Conservation (phyloP, 495 filamentous ascomycete species). For the Rhypophila decipiens region DNA sequence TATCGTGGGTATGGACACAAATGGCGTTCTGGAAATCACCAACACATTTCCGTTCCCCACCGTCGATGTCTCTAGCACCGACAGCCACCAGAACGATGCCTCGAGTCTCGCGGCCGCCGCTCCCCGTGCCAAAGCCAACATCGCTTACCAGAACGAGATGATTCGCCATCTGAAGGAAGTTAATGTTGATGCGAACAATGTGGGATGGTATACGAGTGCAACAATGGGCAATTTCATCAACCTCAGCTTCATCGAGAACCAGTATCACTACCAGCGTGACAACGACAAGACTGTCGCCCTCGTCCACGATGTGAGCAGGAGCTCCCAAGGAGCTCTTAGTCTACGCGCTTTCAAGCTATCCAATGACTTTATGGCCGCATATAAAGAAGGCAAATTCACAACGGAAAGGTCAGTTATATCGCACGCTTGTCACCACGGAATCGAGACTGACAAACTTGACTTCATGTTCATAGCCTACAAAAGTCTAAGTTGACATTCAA, state of each 20-base stretch:
- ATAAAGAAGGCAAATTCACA: constrained; percentile 94
- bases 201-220: constrained; percentile 97
- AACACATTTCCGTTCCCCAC: constrained; percentile 94
- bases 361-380: constrained; percentile 80
- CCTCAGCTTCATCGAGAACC: constrained; percentile 93
- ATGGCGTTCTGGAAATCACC: constrained; percentile 78
- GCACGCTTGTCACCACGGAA: too few relatives aligned
- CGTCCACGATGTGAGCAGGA: constrained; percentile 91
- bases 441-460: neutral
- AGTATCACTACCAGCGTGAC: constrained; percentile 92
- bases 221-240: constrained; percentile 99
- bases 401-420: constrained; percentile 68
- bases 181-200: constrained; percentile 96
- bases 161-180: constrained; percentile 92
- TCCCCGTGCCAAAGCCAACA: constrained; percentile 84
- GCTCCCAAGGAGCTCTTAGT: constrained; percentile 83
- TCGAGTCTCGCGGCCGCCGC: constrained; percentile 79
- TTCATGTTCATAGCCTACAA: constrained; percentile 57
- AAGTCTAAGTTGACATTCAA: constrained; percentile 89
- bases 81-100: constrained; percentile 74
- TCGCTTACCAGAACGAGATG: constrained; percentile 91
- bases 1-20: constrained; percentile 87
- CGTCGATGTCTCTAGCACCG: constrained; percentile 60
- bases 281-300: constrained; percentile 92
- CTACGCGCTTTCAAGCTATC: constrained; percentile 88